Evolutionary conservation across 352 stramenopile species (phyloP), one percentile per base, ranked within the genome.

Genomic region (Pythium plurisporium): DNA sequence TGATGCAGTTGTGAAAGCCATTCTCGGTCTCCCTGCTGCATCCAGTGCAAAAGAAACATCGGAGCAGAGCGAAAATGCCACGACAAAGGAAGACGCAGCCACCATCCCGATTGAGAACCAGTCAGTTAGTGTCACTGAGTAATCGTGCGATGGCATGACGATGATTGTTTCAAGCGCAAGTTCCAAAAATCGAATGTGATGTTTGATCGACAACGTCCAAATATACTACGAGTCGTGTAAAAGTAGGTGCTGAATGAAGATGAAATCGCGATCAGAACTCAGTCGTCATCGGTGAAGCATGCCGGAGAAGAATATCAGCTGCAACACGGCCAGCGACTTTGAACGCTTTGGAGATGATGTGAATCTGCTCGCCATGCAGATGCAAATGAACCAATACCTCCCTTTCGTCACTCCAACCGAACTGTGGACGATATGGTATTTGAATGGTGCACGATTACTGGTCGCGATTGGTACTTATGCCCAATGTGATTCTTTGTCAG

Each of bases 1-100:
- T 23, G 78, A 72, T 6, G 62, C 74, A 0, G 72, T 95, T 19
- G 82, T 95, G 2, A 87, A 87, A 51, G 77, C 71, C 30, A 83
- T 95, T 33, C 62, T 93, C 34, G 78, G 76, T 4, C 19, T 58
- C 19, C 50, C 50, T 22, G 37, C 50, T 14, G 22, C 38, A 10
- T 22, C 6, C 9, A 3, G 20, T 1, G 37, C 19, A 19, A 53
- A 62, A 34, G 42, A 55, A 33, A 9, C 33, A 27, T 31, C 25
- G 2, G 44, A 62, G 5, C 23, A 47, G 31, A 23, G 4, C 10
- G 43, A 53, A 15, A 44, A 4, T n/a, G 23, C n/a, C 11, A 25
- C 25, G n/a, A 44, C 48, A 11, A 59, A 56, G 50, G 50, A 48
- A 26, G 45, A 64, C 30, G 26, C n/a, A n/a, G n/a, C n/a, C n/a